Conservation (phyloP, 768 basidiomycete species). For the Nidularia pulvinata region DNA sequence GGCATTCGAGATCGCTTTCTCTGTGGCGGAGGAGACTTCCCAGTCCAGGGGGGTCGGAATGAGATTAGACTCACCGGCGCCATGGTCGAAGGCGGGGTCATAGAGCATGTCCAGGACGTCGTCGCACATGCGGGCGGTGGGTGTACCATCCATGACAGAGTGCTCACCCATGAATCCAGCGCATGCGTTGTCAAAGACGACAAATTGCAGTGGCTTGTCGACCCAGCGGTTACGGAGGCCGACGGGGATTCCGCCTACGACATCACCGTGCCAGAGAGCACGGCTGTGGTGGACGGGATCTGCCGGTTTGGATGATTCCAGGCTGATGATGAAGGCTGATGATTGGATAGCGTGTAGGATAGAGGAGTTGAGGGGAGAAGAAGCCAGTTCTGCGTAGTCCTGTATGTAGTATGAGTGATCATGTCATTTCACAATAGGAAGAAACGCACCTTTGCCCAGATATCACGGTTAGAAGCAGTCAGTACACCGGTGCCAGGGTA, state of each 20-base stretch:
- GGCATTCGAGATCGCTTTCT: slow-evolving; percentile 55
- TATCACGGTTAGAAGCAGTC: slow-evolving; percentile 78
- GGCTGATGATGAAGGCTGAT: slow-evolving; percentile 80
- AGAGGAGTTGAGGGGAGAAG: slow-evolving; percentile 57
- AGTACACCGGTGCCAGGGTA: slow-evolving; percentile 80
- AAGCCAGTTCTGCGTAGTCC: slow-evolving; percentile 65
- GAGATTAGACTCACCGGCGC: slow-evolving; percentile 23
- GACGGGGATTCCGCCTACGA: slow-evolving; percentile 39
- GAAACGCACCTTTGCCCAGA: slow-evolving; percentile 78
- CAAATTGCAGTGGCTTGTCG: slow-evolving; percentile 88
- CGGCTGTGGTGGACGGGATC: slow-evolving; percentile 62
- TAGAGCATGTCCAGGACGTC: slow-evolving; percentile 62
- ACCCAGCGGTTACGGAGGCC: slow-evolving; percentile 83
- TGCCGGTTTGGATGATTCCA: slow-evolving; percentile 64
- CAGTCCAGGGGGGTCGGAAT: slow-evolving; percentile 61
- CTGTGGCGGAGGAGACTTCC: slow-evolving; percentile 47
- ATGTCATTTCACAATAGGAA: background rate
- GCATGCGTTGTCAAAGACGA: slow-evolving; percentile 80
- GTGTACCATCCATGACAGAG: slow-evolving; percentile 90
- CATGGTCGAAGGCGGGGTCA: slow-evolving; percentile 64
- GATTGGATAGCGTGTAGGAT: slow-evolving; percentile 80
- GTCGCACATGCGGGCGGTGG: slow-evolving; percentile 73
- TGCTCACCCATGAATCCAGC: slow-evolving; percentile 95
- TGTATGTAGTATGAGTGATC: slow-evolving; percentile 16
- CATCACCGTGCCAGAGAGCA: slow-evolving; percentile 80